Evolutionary conservation across 768 basidiomycete genomes (phyloP), one percentile per base, ranked within the genome.

Genomic region (Nidula microcarpa): DNA sequence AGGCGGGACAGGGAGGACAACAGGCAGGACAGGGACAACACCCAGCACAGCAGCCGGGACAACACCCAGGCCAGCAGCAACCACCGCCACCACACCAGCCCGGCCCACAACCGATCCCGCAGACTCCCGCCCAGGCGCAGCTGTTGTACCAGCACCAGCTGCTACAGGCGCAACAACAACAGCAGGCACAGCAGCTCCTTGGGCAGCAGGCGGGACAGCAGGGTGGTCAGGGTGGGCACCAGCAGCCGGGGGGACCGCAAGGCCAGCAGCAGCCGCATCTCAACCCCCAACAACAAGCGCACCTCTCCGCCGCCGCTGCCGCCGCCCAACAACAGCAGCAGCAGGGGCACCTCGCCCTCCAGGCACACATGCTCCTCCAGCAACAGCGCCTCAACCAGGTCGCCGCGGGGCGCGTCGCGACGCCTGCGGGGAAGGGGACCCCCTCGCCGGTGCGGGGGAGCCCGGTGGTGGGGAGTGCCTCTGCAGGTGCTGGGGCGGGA

Each of bases 251-350:
- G 49, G 43, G n/a, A 5, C 57, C 57, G 37, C 53, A 55, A 7
- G 60, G 57, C 5, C 63, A 62, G 37, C 62, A 52, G 32, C 55
- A 54, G 17, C 55, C 47, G 1, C 39, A 41, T 3, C 11, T 41
- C 13, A 17, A 11, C 11, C 52, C 56, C 17, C 64, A 62, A n/a
- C 62, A 57, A 33, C 63, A 62, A 17, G 57, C 48, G 47, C 66
- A 64, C 33, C 61, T 30, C 23, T 30, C 23, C 23, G 23, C 23
- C 4, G 23, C 23, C 23, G 23, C 23, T 4, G 23, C 23, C 23
- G 23, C 23, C 23, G 23, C 23, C 23, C 23, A 30, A 30, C 23
- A 30, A 3, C 23, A 30, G 23, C 23, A 30, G 23, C 23, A 30
- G 23, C 23, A 30, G 23, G 23, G 23, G 23, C 23, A 30, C 23